A percentile compares a stretch with the other conserved stretches of the same genome.
phyloP scores from a whole-genome alignment of 257 asterid genomes.

The Handroanthus guayacan region DNA sequence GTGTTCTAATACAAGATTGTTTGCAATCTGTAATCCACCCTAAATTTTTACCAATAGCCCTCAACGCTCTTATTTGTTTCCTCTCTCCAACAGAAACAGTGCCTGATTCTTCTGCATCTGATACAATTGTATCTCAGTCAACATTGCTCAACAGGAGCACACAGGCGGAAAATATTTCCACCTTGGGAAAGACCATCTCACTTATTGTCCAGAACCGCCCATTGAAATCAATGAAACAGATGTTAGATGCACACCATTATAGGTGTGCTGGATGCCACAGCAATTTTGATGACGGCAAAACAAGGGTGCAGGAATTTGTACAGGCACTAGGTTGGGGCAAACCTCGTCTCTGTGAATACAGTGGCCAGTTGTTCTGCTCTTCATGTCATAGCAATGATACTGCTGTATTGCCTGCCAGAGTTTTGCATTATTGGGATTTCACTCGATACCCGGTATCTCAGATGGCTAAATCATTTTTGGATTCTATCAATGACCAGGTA shows the following conservation, averaged over 20 bases:
- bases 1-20: slow-evolving; percentile 88
- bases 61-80: slow-evolving; percentile 61
- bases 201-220: slow-evolving; percentile 68
- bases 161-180: slow-evolving; percentile 42
- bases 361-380: slow-evolving; percentile 87
- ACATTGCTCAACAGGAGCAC: slow-evolving; percentile 39
- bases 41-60: slow-evolving; percentile 49
- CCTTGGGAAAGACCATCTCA: slow-evolving; percentile 85
- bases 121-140: slow-evolving; percentile 41
- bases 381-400: slow-evolving; percentile 86
- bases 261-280: slow-evolving; percentile 90
- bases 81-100: slow-evolving; percentile 63
- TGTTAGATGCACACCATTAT: slow-evolving; percentile 84
- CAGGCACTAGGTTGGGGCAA: slow-evolving; percentile 92
- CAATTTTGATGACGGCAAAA: slow-evolving; percentile 72
- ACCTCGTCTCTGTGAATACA: slow-evolving; percentile 93
- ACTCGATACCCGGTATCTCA: slow-evolving; percentile 84
- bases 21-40: slow-evolving; percentile 69
- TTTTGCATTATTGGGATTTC: slow-evolving; percentile 92
- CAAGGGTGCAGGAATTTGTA: slow-evolving; percentile 71
- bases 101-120: slow-evolving; percentile 58
- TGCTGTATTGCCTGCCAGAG: slow-evolving; percentile 90
- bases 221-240: slow-evolving; percentile 69
- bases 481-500: slow-evolving; percentile 91
- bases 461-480: slow-evolving; percentile 86